phyloP scores from a whole-genome alignment of 2,329 filamentous ascomycete genomes.

The Pseudocercospora macadamiae region DNA sequence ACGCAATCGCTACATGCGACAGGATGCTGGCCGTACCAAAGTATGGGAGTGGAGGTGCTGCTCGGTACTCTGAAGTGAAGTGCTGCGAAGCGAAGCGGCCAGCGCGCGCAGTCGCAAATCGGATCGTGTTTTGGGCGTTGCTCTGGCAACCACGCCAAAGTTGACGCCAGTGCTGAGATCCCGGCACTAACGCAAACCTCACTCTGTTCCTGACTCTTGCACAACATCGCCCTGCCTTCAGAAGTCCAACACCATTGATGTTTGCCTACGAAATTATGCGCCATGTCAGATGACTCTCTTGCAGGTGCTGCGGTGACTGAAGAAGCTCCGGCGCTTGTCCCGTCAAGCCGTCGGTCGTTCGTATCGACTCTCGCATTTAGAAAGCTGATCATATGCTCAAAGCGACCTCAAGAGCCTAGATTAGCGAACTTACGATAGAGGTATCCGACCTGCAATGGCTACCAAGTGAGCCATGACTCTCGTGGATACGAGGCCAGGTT shows the following conservation, averaged over 20 bases:
- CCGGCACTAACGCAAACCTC: not conserved
- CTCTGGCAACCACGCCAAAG: not conserved
- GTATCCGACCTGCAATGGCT: no score
- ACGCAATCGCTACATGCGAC: conserved; percentile 36
- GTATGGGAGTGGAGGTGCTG: conserved; percentile 3
- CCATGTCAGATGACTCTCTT: not conserved
- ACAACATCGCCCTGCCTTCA: no score
- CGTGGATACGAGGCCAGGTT: no score
- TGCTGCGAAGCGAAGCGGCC: no score
- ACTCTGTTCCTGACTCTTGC: no score
- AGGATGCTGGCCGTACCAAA: conserved; percentile 8
- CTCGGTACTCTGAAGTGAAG: not conserved
- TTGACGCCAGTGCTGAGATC: not conserved
- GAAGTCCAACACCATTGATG: not conserved
- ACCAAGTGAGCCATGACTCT: no score
- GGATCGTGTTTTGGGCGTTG: not conserved
- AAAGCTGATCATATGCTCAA: no score
- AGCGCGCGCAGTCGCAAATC: not conserved
- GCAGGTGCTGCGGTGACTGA: not conserved
- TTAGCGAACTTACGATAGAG: no score
- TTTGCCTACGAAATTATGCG: not conserved
- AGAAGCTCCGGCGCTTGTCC: not conserved
- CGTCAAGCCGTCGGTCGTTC: no score
- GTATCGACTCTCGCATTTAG: no score
- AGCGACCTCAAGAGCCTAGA: no score